Percentiles rank a stretch among this genome's conserved stretches.
Conservation (phyloP, 192 early-diverging fungal species). For the Chytriomyces sp. region DNA sequence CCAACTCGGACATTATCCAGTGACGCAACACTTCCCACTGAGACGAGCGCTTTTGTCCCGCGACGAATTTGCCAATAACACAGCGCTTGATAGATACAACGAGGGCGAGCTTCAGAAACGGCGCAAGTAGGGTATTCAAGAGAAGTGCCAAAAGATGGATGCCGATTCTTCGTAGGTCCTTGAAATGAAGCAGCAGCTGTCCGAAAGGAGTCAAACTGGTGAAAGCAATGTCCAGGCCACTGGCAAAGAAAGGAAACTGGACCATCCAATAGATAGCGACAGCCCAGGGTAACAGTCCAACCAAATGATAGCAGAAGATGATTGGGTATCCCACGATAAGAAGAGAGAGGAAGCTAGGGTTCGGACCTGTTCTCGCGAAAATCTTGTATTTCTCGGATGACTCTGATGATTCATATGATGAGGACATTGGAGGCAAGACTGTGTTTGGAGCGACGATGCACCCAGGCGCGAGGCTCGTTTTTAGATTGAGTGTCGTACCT, state of each 20-base stretch:
- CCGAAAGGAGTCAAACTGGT: slow-evolving; percentile 7
- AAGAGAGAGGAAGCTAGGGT: slow-evolving; percentile 19
- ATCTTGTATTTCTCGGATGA: slow-evolving; percentile 20
- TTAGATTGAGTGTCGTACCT: slow-evolving; percentile 35
- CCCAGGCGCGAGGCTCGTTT: slow-evolving; percentile 42
- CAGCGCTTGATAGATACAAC: slow-evolving; percentile 34
- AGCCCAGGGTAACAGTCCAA: slow-evolving; percentile 44
- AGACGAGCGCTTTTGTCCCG: background rate
- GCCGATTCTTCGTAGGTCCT: slow-evolving; percentile 35
- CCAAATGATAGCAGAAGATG: slow-evolving; percentile 24
- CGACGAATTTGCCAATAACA: slow-evolving; percentile 23
- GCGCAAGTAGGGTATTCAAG: slow-evolving; percentile 27
- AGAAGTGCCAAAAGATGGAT: slow-evolving; percentile 38
- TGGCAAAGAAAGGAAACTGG: slow-evolving; percentile 30
- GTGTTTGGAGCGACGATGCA: slow-evolving; percentile 39
- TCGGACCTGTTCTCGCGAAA: slow-evolving; percentile 26
- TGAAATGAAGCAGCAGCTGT: slow-evolving; percentile 40
- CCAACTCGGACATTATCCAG: slow-evolving; percentile 41
- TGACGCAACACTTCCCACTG: slow-evolving; percentile 10
- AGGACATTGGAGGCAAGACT: slow-evolving; percentile 40
- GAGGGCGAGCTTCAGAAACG: slow-evolving; percentile 34
- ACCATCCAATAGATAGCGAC: slow-evolving; percentile 36
- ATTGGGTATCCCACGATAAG: slow-evolving; percentile 38
- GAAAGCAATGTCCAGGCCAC: background rate
- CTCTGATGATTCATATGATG: slow-evolving; percentile 39